A percentile compares a stretch with the other conserved stretches of the same genome.
These are phyloP conservation scores for Colletotrichum sp. DNA, from an alignment of 2,329 filamentous ascomycete genomes.

Conservation along the genomic window DNA sequence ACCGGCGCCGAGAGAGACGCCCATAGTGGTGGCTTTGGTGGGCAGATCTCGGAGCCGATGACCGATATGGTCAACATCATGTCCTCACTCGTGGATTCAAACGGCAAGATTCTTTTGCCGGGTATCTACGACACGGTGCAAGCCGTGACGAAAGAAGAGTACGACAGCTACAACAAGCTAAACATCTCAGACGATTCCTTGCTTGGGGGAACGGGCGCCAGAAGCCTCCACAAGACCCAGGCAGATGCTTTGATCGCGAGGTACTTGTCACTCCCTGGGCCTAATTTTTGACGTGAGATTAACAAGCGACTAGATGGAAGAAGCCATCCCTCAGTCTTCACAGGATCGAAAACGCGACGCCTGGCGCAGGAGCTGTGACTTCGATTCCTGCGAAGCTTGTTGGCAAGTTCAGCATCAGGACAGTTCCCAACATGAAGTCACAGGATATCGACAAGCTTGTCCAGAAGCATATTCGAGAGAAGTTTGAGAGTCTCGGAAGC, in stretches of 20 bases:
- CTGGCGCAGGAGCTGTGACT: constrained; percentile 91
- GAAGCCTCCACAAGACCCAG: constrained; percentile 63
- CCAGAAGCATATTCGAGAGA: constrained; percentile 80
- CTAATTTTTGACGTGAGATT: constrained; percentile 85
- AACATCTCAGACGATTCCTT: constrained; percentile 96
- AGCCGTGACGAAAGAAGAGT: constrained; percentile 84
- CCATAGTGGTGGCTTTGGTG: constrained; percentile 96
- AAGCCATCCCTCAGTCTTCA: constrained; percentile 94
- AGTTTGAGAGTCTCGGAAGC: constrained; percentile 84
- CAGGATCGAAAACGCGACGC: constrained; percentile 94
- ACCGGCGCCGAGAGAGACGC: constrained; percentile 91
- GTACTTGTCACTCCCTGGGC: background rate
- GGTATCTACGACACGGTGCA: constrained; percentile 94
- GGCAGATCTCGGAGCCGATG: constrained; percentile 97
- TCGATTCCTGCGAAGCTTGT: constrained; percentile 98
- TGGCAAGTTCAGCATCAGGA: constrained; percentile 98
- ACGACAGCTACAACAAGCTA: constrained; percentile 85
- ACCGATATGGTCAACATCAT: constrained; percentile 89
- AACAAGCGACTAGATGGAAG: constrained; percentile 93
- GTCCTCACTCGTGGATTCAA: constrained; percentile 81
- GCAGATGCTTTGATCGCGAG: constrained; percentile 6
- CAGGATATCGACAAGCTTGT: constrained; percentile 86
- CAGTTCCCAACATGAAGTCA: constrained; percentile 96
- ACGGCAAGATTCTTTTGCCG: constrained; percentile 91
- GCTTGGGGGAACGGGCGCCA: constrained; percentile 87